Conservation (phyloP, 2,329 filamentous ascomycete genomes). For the Colletotrichum musicola region DNA sequence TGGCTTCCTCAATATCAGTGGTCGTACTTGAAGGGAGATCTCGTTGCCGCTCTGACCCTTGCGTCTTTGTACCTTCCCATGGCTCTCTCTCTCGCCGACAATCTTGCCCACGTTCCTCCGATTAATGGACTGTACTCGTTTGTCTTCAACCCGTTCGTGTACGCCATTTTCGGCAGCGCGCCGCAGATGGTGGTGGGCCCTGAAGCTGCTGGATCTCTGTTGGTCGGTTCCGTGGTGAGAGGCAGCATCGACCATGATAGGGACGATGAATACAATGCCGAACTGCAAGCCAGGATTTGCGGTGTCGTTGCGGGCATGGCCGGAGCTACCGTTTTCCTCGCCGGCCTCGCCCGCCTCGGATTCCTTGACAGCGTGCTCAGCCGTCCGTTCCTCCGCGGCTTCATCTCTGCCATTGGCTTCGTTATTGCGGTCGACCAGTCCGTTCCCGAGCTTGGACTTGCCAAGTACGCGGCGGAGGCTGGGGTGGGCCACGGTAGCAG, state of each 20-base stretch:
- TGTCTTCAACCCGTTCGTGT: constrained; percentile 91
- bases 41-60: constrained; percentile 92
- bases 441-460: constrained; percentile 88
- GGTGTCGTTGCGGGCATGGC: constrained; percentile 91
- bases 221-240: constrained; percentile 89
- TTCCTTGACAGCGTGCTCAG: constrained; percentile 96
- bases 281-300: constrained; percentile 83
- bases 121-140: constrained; percentile 96
- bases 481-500: constrained; percentile 87
- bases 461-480: constrained; percentile 70
- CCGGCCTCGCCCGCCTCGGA: constrained; percentile 86
- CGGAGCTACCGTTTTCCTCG: constrained; percentile 88
- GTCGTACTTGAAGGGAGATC: constrained; percentile 85
- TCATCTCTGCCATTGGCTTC: constrained; percentile 96
- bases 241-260: constrained; percentile 78
- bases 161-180: constrained; percentile 90
- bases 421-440: constrained; percentile 97
- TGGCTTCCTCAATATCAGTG: constrained; percentile 92
- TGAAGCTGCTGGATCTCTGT: constrained; percentile 91
- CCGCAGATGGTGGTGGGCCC: constrained; percentile 95
- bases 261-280: constrained; percentile 74
- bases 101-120: constrained; percentile 91
- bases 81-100: constrained; percentile 92
- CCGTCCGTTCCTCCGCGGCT: constrained; percentile 90
- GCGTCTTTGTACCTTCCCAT: constrained; percentile 99